Conservation (phyloP, 2,329 filamentous ascomycete genomes). For the Neofusicoccum ribis region DNA sequence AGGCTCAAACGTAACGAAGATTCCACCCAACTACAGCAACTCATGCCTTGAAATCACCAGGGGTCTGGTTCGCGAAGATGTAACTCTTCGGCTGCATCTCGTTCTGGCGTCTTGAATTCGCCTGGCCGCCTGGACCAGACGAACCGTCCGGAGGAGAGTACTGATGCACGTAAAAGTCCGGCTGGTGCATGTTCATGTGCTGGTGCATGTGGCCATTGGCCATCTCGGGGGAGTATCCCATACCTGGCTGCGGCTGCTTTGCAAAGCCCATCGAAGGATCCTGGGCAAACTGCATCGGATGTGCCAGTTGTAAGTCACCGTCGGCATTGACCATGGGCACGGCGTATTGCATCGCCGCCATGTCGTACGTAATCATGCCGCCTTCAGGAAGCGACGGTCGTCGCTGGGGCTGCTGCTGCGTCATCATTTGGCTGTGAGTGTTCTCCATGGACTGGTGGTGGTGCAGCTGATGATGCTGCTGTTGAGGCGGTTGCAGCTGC, state of each 20-base stretch:
- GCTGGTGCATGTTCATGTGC: conserved; percentile 29
- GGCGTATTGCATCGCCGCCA: conserved; percentile 20
- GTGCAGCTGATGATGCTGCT: conserved; percentile 4
- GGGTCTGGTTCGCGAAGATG: conserved; percentile 50
- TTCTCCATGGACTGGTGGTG: conserved; percentile 11
- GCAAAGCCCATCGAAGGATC: conserved; percentile 11
- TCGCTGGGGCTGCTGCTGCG: conserved; percentile 1
- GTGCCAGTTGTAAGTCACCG: conserved; percentile 22
- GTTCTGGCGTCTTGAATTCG: conserved; percentile 26
- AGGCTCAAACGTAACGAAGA: not conserved
- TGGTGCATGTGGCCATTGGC: conserved; percentile 1
- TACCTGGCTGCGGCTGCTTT: conserved; percentile 1
- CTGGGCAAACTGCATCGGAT: conserved; percentile 22
- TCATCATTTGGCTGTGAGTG: not conserved
- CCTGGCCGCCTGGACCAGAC: not conserved
- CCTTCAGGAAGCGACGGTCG: conserved; percentile 23
- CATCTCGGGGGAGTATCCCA: conserved; percentile 1
- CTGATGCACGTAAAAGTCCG: conserved; percentile 48
- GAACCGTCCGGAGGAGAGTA: conserved; percentile 42
- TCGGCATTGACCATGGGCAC: conserved; percentile 25
- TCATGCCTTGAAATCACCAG: conserved; percentile 41
- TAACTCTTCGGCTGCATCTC: conserved; percentile 46
- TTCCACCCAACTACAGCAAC: not conserved
- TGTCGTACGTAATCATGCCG: conserved; percentile 7
- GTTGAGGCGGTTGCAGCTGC: not conserved